phyloP scores from a whole-genome alignment of 257 asterid genomes.

The Solanum bukasovii region DNA sequence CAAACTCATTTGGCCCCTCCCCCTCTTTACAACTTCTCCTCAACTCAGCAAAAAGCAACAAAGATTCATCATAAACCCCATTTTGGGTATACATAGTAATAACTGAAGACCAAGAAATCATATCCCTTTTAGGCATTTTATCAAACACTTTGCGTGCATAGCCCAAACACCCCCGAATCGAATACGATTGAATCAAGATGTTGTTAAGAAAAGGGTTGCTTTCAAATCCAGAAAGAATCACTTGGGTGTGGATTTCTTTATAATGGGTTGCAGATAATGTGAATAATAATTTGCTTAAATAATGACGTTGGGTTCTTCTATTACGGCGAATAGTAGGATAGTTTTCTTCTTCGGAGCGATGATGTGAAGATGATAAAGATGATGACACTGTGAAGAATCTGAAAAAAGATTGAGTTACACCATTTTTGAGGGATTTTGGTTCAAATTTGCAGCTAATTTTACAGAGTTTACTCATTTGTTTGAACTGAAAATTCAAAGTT shows the following conservation, averaged over 20 bases:
- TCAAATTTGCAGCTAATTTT: not conserved
- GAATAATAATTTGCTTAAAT: slow-evolving; percentile 27
- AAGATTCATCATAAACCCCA: slow-evolving; percentile 20
- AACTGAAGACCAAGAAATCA: slow-evolving; percentile 42
- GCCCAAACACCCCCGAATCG: slow-evolving; percentile 4
- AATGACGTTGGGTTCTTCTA: slow-evolving; percentile 24
- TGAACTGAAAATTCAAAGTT: not conserved
- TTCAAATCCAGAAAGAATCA: slow-evolving; percentile 23
- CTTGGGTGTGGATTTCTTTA: slow-evolving; percentile 24
- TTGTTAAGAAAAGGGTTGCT: slow-evolving; percentile 23
- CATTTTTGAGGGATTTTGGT: not conserved
- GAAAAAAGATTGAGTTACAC: not conserved
- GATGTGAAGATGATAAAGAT: not conserved
- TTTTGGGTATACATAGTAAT: slow-evolving; percentile 19
- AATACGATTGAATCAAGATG: slow-evolving; percentile 18
- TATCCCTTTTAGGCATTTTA: slow-evolving; percentile 30
- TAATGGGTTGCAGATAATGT: slow-evolving; percentile 7
- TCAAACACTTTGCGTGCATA: slow-evolving; percentile 23
- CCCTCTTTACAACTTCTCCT: slow-evolving; percentile 8
- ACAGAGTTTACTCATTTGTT: not conserved
- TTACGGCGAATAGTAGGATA: not conserved
- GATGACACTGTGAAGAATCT: not conserved
- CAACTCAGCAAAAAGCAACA: slow-evolving; percentile 21
- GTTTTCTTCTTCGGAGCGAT: not conserved
- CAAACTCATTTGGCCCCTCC: slow-evolving; percentile 29